Evolutionary conservation across 2,329 filamentous ascomycete species (phyloP).

Genomic region (Coleophoma crateriformis): DNA sequence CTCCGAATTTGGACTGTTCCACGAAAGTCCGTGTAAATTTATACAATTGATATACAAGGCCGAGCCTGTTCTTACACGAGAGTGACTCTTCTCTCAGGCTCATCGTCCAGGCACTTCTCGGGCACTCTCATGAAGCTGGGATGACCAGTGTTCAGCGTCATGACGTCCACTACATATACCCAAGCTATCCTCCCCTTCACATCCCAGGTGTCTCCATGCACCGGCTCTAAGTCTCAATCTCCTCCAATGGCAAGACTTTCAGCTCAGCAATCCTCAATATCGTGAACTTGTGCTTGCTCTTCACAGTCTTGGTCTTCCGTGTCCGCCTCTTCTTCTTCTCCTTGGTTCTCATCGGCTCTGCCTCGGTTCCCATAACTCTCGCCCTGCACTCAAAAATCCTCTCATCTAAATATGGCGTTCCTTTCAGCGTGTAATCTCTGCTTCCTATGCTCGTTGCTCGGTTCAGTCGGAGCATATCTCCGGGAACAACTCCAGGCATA

Average conservation of each 20-base stretch:
- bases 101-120: no score
- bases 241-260: slow-evolving; percentile 36
- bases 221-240: slow-evolving; percentile 26
- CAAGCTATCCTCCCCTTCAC: neutral
- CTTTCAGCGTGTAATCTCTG: slow-evolving; percentile 85
- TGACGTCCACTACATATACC: neutral
- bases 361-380: slow-evolving; percentile 77
- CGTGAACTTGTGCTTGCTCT: slow-evolving; percentile 89
- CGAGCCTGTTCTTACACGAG: no score
- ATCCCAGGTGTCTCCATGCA: neutral
- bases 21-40: no score
- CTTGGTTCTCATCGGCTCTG: slow-evolving; percentile 70
- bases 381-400: slow-evolving; percentile 80
- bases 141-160: no score
- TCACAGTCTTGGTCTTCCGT: slow-evolving; percentile 66
- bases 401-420: slow-evolving; percentile 76
- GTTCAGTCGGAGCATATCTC: slow-evolving; percentile 84
- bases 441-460: slow-evolving; percentile 78
- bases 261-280: slow-evolving; percentile 80
- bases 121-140: no score
- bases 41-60: no score
- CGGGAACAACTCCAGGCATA: slow-evolving; percentile 70
- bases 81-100: no score
- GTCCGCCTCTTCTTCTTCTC: slow-evolving; percentile 79
- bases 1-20: no score